These are phyloP conservation scores for Gynostemma pentaphyllum DNA, from an alignment of 306 rosid genomes.

Conservation along the genomic window DNA sequence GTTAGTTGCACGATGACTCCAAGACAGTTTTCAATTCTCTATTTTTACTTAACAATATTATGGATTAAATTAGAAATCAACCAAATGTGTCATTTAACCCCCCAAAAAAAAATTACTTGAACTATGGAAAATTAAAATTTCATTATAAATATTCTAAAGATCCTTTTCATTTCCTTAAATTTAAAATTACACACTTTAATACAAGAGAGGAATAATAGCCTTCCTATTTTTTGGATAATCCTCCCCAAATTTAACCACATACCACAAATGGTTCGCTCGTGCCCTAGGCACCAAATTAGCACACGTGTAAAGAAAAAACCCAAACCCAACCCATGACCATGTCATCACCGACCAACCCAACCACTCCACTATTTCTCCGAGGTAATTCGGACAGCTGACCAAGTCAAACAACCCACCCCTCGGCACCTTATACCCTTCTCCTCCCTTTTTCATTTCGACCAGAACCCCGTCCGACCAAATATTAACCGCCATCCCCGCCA, in stretches of 20 bases:
- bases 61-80: too few species aligned
- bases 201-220: conserved; percentile 67
- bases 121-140: too few species aligned
- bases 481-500: conserved; percentile 48
- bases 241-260: conserved; percentile 68
- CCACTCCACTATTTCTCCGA: conserved; percentile 81
- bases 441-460: conserved; percentile 39
- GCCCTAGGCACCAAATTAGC: conserved; percentile 82
- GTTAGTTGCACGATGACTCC: too few species aligned
- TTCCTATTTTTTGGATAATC: conserved; percentile 63
- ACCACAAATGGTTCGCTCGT: conserved; percentile 55
- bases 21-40: too few species aligned
- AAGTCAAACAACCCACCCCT: conserved; percentile 57
- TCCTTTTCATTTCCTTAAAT: too few species aligned
- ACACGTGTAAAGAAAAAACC: conserved; percentile 54
- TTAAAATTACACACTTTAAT: too few species aligned
- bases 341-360: conserved; percentile 74
- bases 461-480: conserved; percentile 51
- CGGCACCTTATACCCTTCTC: conserved; percentile 62
- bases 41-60: too few species aligned
- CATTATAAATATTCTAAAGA: too few species aligned
- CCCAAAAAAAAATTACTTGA: too few species aligned
- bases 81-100: too few species aligned
- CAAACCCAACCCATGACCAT: conserved; percentile 60
- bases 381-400: conserved; percentile 72